These are phyloP conservation scores for Penicillium polonicum DNA, from an alignment of 2,329 filamentous ascomycete species.

Conservation along the genomic window DNA sequence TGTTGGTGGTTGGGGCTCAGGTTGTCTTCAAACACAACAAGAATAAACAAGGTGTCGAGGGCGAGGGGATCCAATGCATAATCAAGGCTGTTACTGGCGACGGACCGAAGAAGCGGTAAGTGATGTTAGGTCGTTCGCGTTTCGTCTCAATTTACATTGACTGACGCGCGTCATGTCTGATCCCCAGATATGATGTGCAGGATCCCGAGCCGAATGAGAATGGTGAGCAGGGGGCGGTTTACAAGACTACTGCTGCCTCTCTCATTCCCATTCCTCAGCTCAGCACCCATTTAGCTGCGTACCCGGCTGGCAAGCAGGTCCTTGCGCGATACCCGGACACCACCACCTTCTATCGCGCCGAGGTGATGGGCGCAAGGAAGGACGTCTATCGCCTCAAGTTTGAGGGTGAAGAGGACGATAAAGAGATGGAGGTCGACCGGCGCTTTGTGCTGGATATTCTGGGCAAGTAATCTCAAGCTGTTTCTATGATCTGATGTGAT, in stretches of 20 bases:
- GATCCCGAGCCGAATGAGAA: slow-evolving; percentile 74
- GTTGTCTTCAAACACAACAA: slow-evolving; percentile 54
- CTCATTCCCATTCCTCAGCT: slow-evolving; percentile 73
- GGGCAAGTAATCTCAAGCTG: slow-evolving; percentile 36
- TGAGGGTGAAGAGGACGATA: slow-evolving; percentile 73
- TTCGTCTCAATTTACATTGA: slow-evolving; percentile 12
- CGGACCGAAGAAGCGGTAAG: slow-evolving; percentile 63
- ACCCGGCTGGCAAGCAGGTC: slow-evolving; percentile 65
- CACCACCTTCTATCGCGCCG: slow-evolving; percentile 81
- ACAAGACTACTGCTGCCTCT: slow-evolving; percentile 69
- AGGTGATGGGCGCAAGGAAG: slow-evolving; percentile 68
- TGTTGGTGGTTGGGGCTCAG: slow-evolving; percentile 48
- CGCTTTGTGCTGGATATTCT: slow-evolving; percentile 75
- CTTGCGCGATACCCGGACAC: slow-evolving; percentile 79
- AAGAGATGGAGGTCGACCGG: slow-evolving; percentile 71
- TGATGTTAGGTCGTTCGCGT: background rate
- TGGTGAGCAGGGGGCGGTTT: slow-evolving; percentile 60
- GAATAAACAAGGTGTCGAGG: slow-evolving; percentile 51
- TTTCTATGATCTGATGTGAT: slow-evolving; percentile 24
- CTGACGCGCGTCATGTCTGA: slow-evolving; percentile 11
- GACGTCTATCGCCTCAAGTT: slow-evolving; percentile 62
- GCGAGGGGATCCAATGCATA: slow-evolving; percentile 68
- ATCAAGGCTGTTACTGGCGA: slow-evolving; percentile 74
- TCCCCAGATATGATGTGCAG: slow-evolving; percentile 68
- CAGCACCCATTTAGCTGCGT: slow-evolving; percentile 61